phyloP scores from a whole-genome alignment of 106 monocot species.

The Vanilla planifolia region DNA sequence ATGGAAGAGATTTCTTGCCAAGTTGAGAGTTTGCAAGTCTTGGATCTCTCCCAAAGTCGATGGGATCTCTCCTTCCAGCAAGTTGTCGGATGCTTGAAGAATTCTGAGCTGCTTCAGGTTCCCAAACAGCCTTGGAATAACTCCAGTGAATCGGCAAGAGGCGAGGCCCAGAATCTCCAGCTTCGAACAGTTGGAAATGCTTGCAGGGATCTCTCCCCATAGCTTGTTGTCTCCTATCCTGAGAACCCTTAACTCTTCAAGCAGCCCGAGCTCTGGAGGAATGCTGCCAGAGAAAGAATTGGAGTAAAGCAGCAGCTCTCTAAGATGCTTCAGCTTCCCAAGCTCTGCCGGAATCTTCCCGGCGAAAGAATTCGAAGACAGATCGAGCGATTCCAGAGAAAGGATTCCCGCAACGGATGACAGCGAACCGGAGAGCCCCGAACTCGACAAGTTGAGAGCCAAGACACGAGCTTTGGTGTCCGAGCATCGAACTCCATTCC shows the following conservation, averaged over 20 bases:
- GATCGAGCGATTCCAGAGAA: conserved; percentile 60
- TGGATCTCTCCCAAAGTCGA: conserved; percentile 26
- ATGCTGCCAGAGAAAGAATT: conserved; percentile 65
- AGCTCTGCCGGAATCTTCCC: conserved; percentile 67
- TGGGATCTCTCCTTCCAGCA: conserved; percentile 55
- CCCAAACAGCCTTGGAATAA: conserved; percentile 43
- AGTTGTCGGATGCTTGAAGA: conserved; percentile 49
- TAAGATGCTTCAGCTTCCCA: conserved; percentile 45
- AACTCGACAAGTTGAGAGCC: conserved; percentile 65
- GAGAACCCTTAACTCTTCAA: conserved; percentile 45
- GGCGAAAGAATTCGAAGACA: conserved; percentile 69
- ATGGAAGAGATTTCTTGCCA: conserved; percentile 59
- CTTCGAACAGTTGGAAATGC: conserved; percentile 34
- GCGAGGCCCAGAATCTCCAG: conserved; percentile 59
- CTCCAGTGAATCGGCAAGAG: conserved; percentile 47
- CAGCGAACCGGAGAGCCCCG: conserved; percentile 56
- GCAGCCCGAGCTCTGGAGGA: conserved; percentile 52
- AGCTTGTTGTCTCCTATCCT: conserved; percentile 66
- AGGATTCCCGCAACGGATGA: conserved; percentile 38
- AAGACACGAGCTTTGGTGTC: conserved; percentile 10
- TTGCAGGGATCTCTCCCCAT: conserved; percentile 51
- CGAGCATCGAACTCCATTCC: conserved; percentile 63
- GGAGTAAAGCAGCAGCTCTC: conserved; percentile 56
- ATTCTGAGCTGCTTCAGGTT: conserved; percentile 46
- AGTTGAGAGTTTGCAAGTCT: conserved; percentile 51